Evolutionary conservation across 2,329 filamentous ascomycete genomes (phyloP).

Genomic region (Cladosporium sp.): DNA sequence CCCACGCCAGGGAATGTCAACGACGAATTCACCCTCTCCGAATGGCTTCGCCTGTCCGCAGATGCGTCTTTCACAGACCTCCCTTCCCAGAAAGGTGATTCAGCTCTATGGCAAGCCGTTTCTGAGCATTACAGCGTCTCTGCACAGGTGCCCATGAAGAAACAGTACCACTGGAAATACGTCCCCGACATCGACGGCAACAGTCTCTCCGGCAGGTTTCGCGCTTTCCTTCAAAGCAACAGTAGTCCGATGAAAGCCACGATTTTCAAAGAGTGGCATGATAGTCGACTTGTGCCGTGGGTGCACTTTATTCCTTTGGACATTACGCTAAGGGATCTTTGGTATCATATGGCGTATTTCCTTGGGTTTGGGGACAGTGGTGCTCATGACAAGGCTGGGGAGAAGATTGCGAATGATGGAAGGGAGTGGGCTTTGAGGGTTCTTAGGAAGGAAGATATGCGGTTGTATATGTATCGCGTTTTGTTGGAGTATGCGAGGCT

Average conservation of each 20-base stretch:
- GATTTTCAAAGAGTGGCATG: slow-evolving; percentile 35
- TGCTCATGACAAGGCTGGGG: slow-evolving; percentile 15
- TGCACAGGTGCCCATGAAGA: slow-evolving; percentile 30
- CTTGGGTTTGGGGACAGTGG: slow-evolving; percentile 7
- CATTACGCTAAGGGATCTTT: slow-evolving; percentile 26
- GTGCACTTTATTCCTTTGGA: slow-evolving; percentile 33
- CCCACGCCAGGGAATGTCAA: slow-evolving; percentile 61
- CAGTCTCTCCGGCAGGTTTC: slow-evolving; percentile 34
- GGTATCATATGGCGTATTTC: slow-evolving; percentile 27
- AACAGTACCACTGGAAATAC: slow-evolving; percentile 55
- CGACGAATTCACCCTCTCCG: not conserved
- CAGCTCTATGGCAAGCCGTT: too few species aligned
- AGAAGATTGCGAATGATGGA: slow-evolving; percentile 22
- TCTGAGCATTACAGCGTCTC: slow-evolving; percentile 27
- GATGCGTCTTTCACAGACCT: slow-evolving; percentile 2
- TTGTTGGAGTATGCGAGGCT: slow-evolving; percentile 22
- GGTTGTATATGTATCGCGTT: slow-evolving; percentile 21
- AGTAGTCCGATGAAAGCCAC: slow-evolving; percentile 33
- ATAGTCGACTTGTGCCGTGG: slow-evolving; percentile 33
- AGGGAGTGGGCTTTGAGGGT: slow-evolving; percentile 21
- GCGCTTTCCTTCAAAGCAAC: slow-evolving; percentile 22
- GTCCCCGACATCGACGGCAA: slow-evolving; percentile 72
- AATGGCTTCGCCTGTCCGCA: not conserved
- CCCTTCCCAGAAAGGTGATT: not conserved
- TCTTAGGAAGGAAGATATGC: slow-evolving; percentile 21